phyloP scores from a whole-genome alignment of 768 basidiomycete species.

The Myochromella boudieri region DNA sequence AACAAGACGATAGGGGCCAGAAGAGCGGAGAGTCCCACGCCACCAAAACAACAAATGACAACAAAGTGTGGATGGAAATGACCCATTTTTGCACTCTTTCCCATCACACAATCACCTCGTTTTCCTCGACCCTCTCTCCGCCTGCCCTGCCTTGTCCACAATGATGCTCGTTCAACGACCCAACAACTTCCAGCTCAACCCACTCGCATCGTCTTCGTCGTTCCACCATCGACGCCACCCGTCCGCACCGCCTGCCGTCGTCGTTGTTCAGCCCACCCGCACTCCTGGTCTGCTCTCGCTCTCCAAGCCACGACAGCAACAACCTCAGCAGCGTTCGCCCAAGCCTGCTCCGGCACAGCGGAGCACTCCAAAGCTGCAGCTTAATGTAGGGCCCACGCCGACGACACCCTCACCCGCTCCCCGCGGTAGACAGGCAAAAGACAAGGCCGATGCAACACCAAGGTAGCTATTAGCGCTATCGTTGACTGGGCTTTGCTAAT shows the following conservation, averaged over 20 bases:
- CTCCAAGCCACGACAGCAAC: slow-evolving; percentile 44
- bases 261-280: slow-evolving; percentile 68
- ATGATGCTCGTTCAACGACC: slow-evolving; percentile 55
- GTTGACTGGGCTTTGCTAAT: not conserved
- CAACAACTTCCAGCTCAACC: slow-evolving; percentile 30
- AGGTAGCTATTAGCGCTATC: slow-evolving; percentile 12
- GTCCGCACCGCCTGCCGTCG: slow-evolving; percentile 66
- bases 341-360: slow-evolving; percentile 25
- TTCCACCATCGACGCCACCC: slow-evolving; percentile 61
- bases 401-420: slow-evolving; percentile 31
- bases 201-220: slow-evolving; percentile 22
- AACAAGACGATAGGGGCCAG: slow-evolving; percentile 4
- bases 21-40: slow-evolving; percentile 15
- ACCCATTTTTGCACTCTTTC: slow-evolving; percentile 18
- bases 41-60: slow-evolving; percentile 24
- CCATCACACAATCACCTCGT: slow-evolving; percentile 19
- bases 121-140: slow-evolving; percentile 18
- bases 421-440: slow-evolving; percentile 28
- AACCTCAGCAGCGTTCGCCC: slow-evolving; percentile 32
- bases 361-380: slow-evolving; percentile 20
- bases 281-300: slow-evolving; percentile 74
- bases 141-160: slow-evolving; percentile 15
- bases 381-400: slow-evolving; percentile 24
- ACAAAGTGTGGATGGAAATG: slow-evolving; percentile 19
- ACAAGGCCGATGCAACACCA: slow-evolving; percentile 23